Evolutionary conservation across 257 asterid genomes (phyloP), one percentile per base, ranked within the genome.

Genomic region (Cynanchum wilfordii): DNA sequence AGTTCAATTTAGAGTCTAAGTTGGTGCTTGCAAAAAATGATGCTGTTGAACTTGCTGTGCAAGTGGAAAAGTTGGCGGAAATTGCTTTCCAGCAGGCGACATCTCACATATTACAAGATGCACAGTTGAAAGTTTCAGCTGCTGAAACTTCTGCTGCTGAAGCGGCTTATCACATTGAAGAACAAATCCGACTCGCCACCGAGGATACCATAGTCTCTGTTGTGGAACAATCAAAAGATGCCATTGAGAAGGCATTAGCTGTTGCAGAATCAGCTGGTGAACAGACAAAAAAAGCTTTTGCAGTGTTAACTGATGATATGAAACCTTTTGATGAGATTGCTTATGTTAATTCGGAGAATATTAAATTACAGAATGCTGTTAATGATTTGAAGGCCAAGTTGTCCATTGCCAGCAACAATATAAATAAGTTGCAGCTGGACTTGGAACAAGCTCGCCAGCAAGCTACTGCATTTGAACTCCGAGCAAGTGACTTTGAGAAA

Each of bases 1-100:
- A 68, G 70, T 82, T 82, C 74, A 78, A 69, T 27, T 64, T 82
- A 75, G 80, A 82, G 78, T 75, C 83, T 60, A 76, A 75, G 79
- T 76, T 82, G 83, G 79, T 79, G 77, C 83, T 82, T 72, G 86
- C 86, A 24, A 79, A 82, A 69, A 72, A 76, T 55, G 86, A 82
- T 76, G 83, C 86, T 60, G 77, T 82, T 79, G 86, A 82, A 63
- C 86, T 82, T 79, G 86, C 86, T 10, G 83, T 82, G 70, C 86
- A 82, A 54, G 83, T 82, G 63, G 86, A 82, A 77, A 82, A 79
- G 74, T 68, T 82, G 80, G 86, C 83, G 16, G 83, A 76, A 77
- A 13, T 73, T 57, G 79, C 86, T 79, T 82, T 82, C 80, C 86
- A 73, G 73, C 86, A 79, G 78, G 86, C 83, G 10, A 82, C 86